A percentile compares a stretch with the other conserved stretches of the same genome.
Conservation (phyloP, 1,284 basidiomycete genomes). For the Termitomyces sp. region DNA sequence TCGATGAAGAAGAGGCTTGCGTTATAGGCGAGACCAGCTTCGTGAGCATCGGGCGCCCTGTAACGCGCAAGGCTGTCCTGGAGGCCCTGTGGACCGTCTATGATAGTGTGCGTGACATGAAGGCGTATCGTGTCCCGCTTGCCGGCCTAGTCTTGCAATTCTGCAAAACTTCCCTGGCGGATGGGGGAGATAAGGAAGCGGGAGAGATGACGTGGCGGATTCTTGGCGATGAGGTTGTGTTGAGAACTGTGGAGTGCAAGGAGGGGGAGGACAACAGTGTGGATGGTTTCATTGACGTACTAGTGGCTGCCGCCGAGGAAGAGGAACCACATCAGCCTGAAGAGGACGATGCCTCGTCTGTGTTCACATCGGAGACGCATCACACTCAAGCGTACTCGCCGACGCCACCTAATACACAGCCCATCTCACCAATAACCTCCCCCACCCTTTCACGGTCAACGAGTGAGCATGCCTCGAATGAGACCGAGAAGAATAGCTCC, state of each 20-base stretch:
- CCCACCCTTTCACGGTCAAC: conserved; percentile 54
- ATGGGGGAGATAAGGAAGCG: conserved; percentile 32
- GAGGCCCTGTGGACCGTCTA: conserved; percentile 52
- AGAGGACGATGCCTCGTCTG: conserved; percentile 35
- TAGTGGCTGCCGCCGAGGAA: conserved; percentile 36
- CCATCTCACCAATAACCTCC: conserved; percentile 36
- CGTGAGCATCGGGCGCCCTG: conserved; percentile 40
- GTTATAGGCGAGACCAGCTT: conserved; percentile 56
- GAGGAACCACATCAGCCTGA: conserved; percentile 17
- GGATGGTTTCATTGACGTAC: conserved; percentile 32
- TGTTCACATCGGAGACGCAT: conserved; percentile 32
- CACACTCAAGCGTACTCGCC: conserved; percentile 23
- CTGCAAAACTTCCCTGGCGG: conserved; percentile 41
- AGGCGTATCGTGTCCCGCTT: conserved; percentile 55
- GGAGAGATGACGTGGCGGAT: conserved; percentile 56
- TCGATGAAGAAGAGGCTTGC: conserved; percentile 62
- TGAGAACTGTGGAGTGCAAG: conserved; percentile 41
- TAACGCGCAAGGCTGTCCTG: conserved; percentile 55
- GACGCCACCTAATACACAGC: conserved; percentile 26
- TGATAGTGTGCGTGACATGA: conserved; percentile 64
- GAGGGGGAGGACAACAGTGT: conserved; percentile 26
- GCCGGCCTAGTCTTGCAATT: conserved; percentile 54
- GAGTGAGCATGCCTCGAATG: conserved; percentile 40
- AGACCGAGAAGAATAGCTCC: conserved; percentile 33
- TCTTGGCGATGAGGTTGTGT: conserved; percentile 56